Conservation (phyloP, 2,329 filamentous ascomycete species). For the Arthrobotrys megalospora region DNA sequence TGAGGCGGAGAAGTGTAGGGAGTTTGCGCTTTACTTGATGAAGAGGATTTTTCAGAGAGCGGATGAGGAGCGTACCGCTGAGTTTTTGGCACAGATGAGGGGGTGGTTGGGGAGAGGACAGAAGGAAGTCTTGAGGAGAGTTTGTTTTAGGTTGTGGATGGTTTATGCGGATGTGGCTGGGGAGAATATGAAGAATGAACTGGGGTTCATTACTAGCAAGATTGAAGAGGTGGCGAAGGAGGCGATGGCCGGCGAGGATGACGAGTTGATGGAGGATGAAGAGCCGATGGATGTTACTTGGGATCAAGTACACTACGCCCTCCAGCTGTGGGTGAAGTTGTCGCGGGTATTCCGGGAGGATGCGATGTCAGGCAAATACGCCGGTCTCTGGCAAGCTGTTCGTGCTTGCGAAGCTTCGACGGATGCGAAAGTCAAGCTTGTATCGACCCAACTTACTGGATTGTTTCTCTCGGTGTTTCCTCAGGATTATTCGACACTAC, state of each 20-base stretch:
- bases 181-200: constrained; percentile 31
- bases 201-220: constrained; percentile 48
- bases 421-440: constrained; percentile 81
- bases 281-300: constrained; percentile 72
- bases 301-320: constrained; percentile 81
- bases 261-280: constrained; percentile 68
- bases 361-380: constrained; percentile 75
- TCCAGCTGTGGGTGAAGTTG: constrained; percentile 79
- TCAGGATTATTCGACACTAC: constrained; percentile 74
- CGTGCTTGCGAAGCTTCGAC: constrained; percentile 79
- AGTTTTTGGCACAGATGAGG: constrained; percentile 79
- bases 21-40: constrained; percentile 83
- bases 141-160: constrained; percentile 84
- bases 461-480: constrained; percentile 86
- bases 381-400: constrained; percentile 79
- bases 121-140: constrained; percentile 78
- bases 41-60: constrained; percentile 85
- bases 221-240: constrained; percentile 49
- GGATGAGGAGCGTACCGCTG: constrained; percentile 79
- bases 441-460: constrained; percentile 80
- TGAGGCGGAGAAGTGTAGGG: constrained; percentile 85
- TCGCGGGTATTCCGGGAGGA: constrained; percentile 77
- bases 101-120: constrained; percentile 83
- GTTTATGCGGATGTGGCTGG: constrained; percentile 79
- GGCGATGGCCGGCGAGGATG: constrained; percentile 66